Evolutionary conservation across 2,329 filamentous ascomycete species (phyloP).

Genomic region (Aspergillus sp.): DNA sequence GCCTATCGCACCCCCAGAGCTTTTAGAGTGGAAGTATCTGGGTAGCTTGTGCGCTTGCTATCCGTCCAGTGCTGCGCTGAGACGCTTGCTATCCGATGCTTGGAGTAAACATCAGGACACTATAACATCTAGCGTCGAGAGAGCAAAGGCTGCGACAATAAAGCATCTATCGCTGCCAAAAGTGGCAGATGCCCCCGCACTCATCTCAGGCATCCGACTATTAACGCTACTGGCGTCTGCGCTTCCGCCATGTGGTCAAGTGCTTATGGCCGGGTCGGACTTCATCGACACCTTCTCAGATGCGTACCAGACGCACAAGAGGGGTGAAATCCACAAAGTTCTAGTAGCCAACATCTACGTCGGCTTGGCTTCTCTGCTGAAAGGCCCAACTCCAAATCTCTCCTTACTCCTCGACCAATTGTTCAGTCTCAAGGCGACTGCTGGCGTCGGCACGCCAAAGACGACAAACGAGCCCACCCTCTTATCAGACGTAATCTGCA

Average conservation of each 20-base stretch:
- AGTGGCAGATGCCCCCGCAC: slow-evolving; percentile 11
- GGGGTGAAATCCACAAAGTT: slow-evolving; percentile 60
- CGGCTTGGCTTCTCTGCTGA: slow-evolving; percentile 68
- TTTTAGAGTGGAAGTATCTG: slow-evolving; percentile 67
- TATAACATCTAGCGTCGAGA: slow-evolving; percentile 36
- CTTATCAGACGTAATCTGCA: slow-evolving; percentile 77
- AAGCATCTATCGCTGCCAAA: slow-evolving; percentile 24
- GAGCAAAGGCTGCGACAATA: slow-evolving; percentile 33
- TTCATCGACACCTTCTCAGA: slow-evolving; percentile 71
- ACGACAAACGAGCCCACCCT: slow-evolving; percentile 54
- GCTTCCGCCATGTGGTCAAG: slow-evolving; percentile 46
- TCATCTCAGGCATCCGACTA: slow-evolving; percentile 29
- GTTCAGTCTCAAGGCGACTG: slow-evolving; percentile 72
- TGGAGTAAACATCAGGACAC: slow-evolving; percentile 34
- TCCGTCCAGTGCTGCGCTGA: slow-evolving; percentile 58
- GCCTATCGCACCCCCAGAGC: slow-evolving; percentile 39
- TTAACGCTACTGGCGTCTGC: slow-evolving; percentile 40
- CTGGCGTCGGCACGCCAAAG: slow-evolving; percentile 57
- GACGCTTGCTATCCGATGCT: slow-evolving; percentile 52
- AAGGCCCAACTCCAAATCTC: slow-evolving; percentile 64
- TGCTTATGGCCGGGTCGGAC: slow-evolving; percentile 81
- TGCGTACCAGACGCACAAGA: slow-evolving; percentile 52
- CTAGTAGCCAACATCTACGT: slow-evolving; percentile 74
- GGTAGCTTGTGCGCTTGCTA: slow-evolving; percentile 67
- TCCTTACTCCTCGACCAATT: slow-evolving; percentile 78